Conservation (phyloP, 2,329 filamentous ascomycete genomes). For the Leptographium procerum region DNA sequence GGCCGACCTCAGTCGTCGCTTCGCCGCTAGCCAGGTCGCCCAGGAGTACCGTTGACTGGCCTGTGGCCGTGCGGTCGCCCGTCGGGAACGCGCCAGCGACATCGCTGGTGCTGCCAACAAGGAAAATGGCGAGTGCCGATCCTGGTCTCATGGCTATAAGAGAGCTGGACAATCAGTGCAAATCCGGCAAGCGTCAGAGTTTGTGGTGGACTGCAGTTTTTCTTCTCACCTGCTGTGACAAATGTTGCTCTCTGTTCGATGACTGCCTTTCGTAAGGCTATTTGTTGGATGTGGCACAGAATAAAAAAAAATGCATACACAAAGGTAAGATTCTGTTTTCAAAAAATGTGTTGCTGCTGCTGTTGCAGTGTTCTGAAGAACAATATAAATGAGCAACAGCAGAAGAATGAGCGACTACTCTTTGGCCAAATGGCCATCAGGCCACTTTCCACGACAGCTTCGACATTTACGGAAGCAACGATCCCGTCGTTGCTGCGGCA, state of each 20-base stretch:
- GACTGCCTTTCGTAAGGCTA: background rate
- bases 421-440: background rate
- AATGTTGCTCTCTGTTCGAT: background rate
- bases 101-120: background rate
- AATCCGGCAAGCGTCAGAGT: background rate
- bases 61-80: background rate
- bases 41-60: conserved; percentile 14
- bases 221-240: background rate
- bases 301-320: background rate
- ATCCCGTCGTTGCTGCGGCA: background rate
- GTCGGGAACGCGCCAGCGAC: background rate
- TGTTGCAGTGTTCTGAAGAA: too few relatives aligned
- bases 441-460: background rate
- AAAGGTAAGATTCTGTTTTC: background rate
- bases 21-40: conserved; percentile 25
- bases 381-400: background rate
- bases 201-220: too few relatives aligned
- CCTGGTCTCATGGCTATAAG: background rate
- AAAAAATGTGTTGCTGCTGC: background rate
- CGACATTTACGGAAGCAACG: background rate
- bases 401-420: background rate
- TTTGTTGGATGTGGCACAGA: background rate
- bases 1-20: conserved; percentile 23
- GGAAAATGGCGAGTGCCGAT: background rate
- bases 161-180: background rate